These are phyloP conservation scores for Croton setiger DNA, from an alignment of 441 rosid species.

Conservation along the genomic window DNA sequence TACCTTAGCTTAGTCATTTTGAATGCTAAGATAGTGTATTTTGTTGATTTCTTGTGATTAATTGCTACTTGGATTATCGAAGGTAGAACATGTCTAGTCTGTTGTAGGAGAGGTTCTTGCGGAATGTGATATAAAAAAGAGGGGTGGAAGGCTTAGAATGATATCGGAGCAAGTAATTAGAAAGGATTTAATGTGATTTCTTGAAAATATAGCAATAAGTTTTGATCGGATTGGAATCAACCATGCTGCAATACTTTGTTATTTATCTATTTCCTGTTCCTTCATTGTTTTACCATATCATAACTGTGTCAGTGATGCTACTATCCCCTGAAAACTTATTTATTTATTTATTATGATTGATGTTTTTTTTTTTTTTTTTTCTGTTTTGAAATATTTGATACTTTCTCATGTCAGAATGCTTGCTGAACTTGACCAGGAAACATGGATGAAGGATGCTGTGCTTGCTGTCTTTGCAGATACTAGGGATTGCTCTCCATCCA, in stretches of 20 bases:
- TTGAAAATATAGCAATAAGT: too few relatives aligned
- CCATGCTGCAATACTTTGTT: too few relatives aligned
- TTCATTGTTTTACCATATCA: neutral
- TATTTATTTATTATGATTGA: neutral
- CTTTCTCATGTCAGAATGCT: conserved; percentile 31
- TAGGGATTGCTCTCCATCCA: conserved; percentile 67
- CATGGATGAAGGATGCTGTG: conserved; percentile 80
- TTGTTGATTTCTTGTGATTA: too few relatives aligned
- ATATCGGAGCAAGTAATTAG: neutral
- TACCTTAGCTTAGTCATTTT: too few relatives aligned
- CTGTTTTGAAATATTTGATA: conserved; percentile 27
- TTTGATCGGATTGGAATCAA: too few relatives aligned
- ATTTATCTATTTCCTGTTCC: neutral
- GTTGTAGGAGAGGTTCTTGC: too few relatives aligned
- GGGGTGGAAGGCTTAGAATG: neutral
- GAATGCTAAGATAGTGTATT: too few relatives aligned
- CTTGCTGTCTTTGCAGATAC: conserved; percentile 80
- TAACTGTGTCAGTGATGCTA: neutral
- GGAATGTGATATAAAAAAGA: too few relatives aligned
- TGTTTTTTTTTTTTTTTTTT: too few relatives aligned
- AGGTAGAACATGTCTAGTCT: too few relatives aligned
- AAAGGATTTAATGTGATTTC: neutral
- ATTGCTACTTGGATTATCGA: too few relatives aligned
- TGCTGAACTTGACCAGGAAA: conserved; percentile 65
- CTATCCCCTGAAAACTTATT: conserved; percentile 9